Percentiles rank a stretch among this genome's conserved stretches.
Evolutionary conservation across 140 eudicot species (phyloP).

Genomic region (Anethum foeniculum): DNA sequence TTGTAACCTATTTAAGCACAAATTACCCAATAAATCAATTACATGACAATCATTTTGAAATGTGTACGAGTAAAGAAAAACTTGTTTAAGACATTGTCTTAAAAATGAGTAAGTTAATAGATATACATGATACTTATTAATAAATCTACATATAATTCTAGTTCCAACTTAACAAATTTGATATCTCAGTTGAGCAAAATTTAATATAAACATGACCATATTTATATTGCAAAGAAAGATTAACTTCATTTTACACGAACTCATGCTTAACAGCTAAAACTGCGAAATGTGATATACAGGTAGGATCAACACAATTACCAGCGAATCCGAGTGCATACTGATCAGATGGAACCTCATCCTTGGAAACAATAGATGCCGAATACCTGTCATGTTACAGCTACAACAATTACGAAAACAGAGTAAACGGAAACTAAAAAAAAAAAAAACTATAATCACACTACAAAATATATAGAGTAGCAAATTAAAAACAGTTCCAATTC

Average conservation of each 20-base stretch:
- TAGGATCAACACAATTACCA: slow-evolving; percentile 30
- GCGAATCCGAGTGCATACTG: slow-evolving; percentile 66
- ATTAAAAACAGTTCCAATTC: background rate
- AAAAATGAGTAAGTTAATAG: background rate
- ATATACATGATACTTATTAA: background rate
- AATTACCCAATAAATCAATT: slow-evolving; percentile 2
- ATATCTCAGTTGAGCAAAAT: background rate
- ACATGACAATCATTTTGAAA: background rate
- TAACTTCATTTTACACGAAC: background rate
- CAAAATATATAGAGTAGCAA: background rate
- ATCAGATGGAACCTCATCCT: slow-evolving; percentile 63
- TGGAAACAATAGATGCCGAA: slow-evolving; percentile 76
- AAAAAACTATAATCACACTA: background rate
- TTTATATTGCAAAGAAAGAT: background rate
- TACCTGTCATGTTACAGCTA: slow-evolving; percentile 41
- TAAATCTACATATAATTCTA: background rate
- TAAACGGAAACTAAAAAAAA: too few species aligned
- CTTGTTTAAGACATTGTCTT: background rate
- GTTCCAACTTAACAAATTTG: background rate
- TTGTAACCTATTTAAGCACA: slow-evolving; percentile 43
- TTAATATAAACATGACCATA: too few species aligned
- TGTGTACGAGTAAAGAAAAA: background rate
- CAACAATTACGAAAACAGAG: background rate
- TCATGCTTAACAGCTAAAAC: background rate
- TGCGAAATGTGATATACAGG: background rate